These are phyloP conservation scores for Thalassiosira hispida DNA, from an alignment of 352 stramenopile genomes.

Conservation along the genomic window DNA sequence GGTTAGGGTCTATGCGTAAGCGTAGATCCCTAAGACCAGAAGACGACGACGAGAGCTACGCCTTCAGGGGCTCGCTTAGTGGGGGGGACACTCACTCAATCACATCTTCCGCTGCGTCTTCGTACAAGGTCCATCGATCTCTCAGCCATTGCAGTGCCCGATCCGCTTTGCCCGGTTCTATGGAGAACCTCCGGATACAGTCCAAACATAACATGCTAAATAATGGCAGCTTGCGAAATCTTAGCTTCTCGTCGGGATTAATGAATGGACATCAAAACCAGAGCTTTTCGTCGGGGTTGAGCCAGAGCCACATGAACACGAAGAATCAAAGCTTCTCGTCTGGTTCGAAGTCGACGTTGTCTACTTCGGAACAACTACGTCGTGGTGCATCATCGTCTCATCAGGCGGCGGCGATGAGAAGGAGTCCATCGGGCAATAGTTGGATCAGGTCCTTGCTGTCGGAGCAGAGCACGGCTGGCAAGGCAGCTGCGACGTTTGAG, in stretches of 20 bases:
- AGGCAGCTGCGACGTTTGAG: conserved; percentile 10
- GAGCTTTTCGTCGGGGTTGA: neutral
- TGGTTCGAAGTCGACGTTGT: neutral
- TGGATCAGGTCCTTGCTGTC: conserved; percentile 20
- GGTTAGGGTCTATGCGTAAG: conserved; percentile 16
- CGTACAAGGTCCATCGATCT: conserved; percentile 33
- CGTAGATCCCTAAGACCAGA: conserved; percentile 2
- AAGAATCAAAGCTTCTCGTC: conserved; percentile 26
- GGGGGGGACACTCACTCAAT: neutral
- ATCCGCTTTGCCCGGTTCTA: neutral
- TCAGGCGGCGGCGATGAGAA: neutral
- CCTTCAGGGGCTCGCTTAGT: neutral
- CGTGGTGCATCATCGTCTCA: neutral
- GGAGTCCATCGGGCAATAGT: conserved; percentile 5
- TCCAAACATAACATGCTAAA: neutral
- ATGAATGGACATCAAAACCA: neutral
- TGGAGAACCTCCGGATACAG: conserved; percentile 27
- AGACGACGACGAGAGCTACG: conserved; percentile 4
- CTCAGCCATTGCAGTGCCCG: conserved; percentile 7
- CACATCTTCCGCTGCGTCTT: conserved; percentile 10
- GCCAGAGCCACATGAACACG: no score
- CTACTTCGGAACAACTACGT: neutral
- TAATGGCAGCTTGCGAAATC: no score
- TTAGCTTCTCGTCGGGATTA: neutral
- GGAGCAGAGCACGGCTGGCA: conserved; percentile 5